Evolutionary conservation across 352 stramenopile genomes (phyloP), one percentile per base, ranked within the genome.

Genomic region (Phytopythium cucurbitacearum): DNA sequence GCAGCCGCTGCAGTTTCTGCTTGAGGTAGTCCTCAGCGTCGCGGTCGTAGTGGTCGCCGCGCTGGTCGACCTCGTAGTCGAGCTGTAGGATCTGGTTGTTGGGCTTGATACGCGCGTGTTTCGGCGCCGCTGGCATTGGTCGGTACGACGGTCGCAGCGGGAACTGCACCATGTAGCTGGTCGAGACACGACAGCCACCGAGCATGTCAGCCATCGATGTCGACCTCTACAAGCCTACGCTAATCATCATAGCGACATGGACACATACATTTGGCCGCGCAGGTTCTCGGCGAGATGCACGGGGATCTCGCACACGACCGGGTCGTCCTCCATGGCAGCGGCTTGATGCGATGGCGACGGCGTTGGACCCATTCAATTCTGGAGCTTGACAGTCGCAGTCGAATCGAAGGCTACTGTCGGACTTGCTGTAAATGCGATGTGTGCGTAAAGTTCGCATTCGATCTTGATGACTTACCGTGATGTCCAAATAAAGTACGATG

Each of bases 21-120:
- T 91, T 87, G 3, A 90, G 57, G 42, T 89, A 89, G 40, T 91
- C 79, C 63, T 94, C 84, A 7, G 81, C 80, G 56, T 90, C 80
- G 51, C 71, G 67, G 65, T 94, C 81, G 44, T 79, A 90, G 63
- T 91, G 75, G 40, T 88, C 69, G 44, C 73, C 85, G 16, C 77
- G 71, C 53, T 85, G 76, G 64, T 88, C 73, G 10, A 91, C 71
- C 0, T 81, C 67, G 50, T 87, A 91, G 54, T 94, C 84, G 7
- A 94, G 64, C 56, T 91, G 76, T 51, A 94, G 57, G 48, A 94
- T 70, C 43, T 86, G 77, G 64, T 90, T 88, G 10, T 65, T 62
- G 0, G 80, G 84, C 56, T 92, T 94, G 43, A 91, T 69, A 32
- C 80, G 80, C 45, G 84, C 84, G 3, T 64, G 59, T 16, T 64